A percentile compares a stretch with the other conserved stretches of the same genome.
Evolutionary conservation across 768 basidiomycete species (phyloP).

Genomic region (Rhodotorula diobovata): DNA sequence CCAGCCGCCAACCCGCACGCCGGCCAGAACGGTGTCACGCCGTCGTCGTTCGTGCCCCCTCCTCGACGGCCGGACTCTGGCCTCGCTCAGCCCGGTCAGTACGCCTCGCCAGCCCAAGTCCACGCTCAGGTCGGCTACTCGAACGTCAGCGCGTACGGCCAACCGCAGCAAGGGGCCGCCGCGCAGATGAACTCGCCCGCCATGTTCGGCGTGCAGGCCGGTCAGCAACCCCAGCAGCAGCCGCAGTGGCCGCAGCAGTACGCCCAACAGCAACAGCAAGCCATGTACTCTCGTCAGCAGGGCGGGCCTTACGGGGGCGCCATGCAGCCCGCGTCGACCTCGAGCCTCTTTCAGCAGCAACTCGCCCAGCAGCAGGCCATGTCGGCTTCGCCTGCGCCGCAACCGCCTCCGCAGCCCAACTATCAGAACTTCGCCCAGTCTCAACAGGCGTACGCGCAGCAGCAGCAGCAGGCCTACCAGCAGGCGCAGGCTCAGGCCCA

Average conservation of each 20-base stretch:
- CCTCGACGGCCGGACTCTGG: not conserved
- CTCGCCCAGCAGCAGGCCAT: conserved; percentile 12
- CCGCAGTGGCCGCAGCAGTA: not conserved
- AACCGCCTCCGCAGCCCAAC: not conserved
- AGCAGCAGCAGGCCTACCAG: conserved; percentile 9
- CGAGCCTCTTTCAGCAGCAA: conserved; percentile 22
- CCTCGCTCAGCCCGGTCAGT: not conserved
- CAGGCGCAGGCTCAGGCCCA: conserved; percentile 3
- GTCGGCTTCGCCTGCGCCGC: not conserved
- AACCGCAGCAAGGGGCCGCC: not conserved
- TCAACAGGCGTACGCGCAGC: not conserved
- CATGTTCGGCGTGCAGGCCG: not conserved
- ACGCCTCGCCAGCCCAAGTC: not conserved
- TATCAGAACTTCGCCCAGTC: not conserved
- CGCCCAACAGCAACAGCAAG: not conserved
- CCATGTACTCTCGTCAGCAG: too few relatives aligned
- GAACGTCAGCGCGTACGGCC: not conserved
- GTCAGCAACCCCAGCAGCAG: not conserved
- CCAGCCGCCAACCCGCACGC: not conserved
- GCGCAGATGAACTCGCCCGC: not conserved
- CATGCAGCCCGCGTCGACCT: not conserved
- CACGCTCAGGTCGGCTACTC: not conserved
- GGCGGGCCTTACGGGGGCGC: not conserved
- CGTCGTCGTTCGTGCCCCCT: not conserved
- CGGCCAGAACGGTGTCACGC: not conserved